These are phyloP conservation scores for Talaromyces sp. DNA, from an alignment of 2,329 filamentous ascomycete species.

Conservation along the genomic window DNA sequence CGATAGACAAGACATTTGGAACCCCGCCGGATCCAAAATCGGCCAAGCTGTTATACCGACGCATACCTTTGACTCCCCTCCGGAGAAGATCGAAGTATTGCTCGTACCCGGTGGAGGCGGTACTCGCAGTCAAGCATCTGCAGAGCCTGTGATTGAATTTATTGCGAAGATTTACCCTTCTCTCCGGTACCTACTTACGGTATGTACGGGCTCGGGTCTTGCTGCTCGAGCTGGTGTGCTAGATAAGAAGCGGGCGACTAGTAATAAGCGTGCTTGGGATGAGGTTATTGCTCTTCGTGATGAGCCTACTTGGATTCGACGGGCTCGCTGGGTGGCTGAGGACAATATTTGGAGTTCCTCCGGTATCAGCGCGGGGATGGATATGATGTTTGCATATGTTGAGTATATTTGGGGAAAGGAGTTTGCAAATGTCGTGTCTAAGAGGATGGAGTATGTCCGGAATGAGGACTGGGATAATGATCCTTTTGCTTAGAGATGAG, in stretches of 20 bases:
- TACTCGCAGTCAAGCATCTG: constrained; percentile 26
- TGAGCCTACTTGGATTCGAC: constrained; percentile 55
- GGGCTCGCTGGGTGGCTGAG: constrained; percentile 61
- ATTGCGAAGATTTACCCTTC: constrained; percentile 43
- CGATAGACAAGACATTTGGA: constrained; percentile 9
- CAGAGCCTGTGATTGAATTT: constrained; percentile 42
- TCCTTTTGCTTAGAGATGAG: constrained; percentile 47
- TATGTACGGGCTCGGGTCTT: constrained; percentile 61
- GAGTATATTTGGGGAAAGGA: constrained; percentile 50
- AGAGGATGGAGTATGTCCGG: constrained; percentile 55
- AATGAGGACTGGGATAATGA: constrained; percentile 49
- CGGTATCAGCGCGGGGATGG: constrained; percentile 60
- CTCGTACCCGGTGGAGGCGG: constrained; percentile 62
- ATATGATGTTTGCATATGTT: constrained; percentile 56
- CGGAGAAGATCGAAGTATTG: constrained; percentile 53
- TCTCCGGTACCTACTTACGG: constrained; percentile 55
- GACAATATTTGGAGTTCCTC: constrained; percentile 63
- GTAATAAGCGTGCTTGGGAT: constrained; percentile 58
- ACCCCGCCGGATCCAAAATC: constrained; percentile 7
- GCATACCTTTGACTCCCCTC: constrained; percentile 51
- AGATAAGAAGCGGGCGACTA: constrained; percentile 58
- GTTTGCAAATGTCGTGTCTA: constrained; percentile 45
- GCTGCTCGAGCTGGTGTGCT: constrained; percentile 57
- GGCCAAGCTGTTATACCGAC: constrained; percentile 44
- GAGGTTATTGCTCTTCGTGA: constrained; percentile 46